Base-by-base conservation (phyloP, 805 yeast species). In the Myxozyma udenii region DNA sequence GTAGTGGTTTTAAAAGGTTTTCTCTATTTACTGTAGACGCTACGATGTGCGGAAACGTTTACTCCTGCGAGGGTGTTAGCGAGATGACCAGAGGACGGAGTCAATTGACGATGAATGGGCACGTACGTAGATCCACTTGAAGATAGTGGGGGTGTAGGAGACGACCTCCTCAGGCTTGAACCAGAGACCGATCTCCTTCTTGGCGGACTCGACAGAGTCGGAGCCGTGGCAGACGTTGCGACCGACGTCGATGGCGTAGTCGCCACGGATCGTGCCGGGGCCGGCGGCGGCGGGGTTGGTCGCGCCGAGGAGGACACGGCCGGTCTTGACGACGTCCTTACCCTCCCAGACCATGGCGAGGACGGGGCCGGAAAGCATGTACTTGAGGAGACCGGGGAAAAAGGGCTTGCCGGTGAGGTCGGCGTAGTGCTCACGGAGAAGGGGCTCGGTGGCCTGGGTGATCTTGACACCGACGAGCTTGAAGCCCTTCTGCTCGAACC, bases 291-390 rank as follows among this genome's bases (percentile, higher is more conserved):
- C 80, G 72, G 99, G 98, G 87, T 93, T 91, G 75, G 98, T 93
- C 66, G 98, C 98, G 78, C 99, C 99, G 69, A 93, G 83, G 73
- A 93, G 84, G 68, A 80, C 84, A 79, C 99, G 86, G 74, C 98
- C 98, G 75, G 87, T 95, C 80, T 91, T 90, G 75, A 93, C 98
- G 73, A 83, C 98, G 71, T 93, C 97, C 80, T 90, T 93, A 77
- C 99, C 99, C 78, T 93, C 98, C 99, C 99, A 93, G 67, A 90
- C 97, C 73, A 96, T 93, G 67, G 98, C 98, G 68, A 91, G 83
- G 66, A 93, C 85, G 72, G 99, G 99, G 67, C 99, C 99, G 64
- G 96, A 88, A 72, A 80, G 78, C 99, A 93, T 95, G 87, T 90
- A 44, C 35, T 16, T 18, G 12, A 21, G 21, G n/a, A 11, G 44